Evolutionary conservation across 2,329 filamentous ascomycete genomes (phyloP).

Genomic region (Cryphonectria parasitica): DNA sequence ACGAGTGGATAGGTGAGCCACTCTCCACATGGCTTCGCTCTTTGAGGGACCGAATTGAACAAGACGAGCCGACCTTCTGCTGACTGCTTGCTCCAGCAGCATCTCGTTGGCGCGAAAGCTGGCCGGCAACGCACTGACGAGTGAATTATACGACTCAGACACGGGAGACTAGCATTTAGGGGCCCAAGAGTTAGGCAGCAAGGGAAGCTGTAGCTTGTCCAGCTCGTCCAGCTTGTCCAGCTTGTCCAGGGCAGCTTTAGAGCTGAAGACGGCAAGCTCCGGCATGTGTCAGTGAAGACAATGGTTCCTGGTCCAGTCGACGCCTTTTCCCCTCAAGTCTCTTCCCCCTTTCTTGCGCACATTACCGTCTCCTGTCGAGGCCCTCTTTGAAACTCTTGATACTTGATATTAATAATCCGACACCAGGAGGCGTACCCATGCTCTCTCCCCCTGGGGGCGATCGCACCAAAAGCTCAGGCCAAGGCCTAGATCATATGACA

Average conservation of each 20-base stretch:
- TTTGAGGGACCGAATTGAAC: neutral
- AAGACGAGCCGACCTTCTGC: neutral
- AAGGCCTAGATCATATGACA: neutral
- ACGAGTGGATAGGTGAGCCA: neutral
- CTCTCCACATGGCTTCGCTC: neutral
- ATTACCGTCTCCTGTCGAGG: neutral
- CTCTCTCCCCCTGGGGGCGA: neutral
- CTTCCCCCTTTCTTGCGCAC: neutral
- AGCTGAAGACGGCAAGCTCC: neutral
- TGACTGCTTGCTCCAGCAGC: too few species aligned
- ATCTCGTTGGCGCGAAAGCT: too few species aligned
- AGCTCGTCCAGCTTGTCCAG: too few species aligned
- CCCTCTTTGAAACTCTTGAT: neutral
- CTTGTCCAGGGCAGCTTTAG: neutral
- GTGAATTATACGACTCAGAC: neutral
- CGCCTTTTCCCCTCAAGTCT: neutral
- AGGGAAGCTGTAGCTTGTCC: neutral
- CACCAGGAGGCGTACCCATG: neutral
- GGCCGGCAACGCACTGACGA: neutral
- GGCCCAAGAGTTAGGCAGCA: neutral
- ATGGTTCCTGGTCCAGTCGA: neutral
- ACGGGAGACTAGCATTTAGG: neutral
- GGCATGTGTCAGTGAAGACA: neutral
- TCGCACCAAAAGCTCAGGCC: neutral
- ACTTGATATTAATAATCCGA: neutral